Evolutionary conservation across 2,329 filamentous ascomycete genomes (phyloP).

Genomic region (Cadophora sp.): DNA sequence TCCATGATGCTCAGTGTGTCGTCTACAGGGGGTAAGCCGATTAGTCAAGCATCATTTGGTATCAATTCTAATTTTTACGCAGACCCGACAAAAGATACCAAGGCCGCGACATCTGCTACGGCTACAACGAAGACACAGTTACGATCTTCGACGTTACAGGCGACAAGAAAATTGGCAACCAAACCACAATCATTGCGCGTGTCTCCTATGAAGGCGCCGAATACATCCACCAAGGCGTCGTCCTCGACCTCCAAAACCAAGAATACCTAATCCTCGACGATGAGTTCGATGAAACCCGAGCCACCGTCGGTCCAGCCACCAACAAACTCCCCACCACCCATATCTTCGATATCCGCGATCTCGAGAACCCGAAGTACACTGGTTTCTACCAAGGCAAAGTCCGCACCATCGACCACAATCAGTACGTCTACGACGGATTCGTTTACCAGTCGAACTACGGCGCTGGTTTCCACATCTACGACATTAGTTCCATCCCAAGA

Average conservation of each 20-base stretch:
- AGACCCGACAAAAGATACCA: conserved; percentile 31
- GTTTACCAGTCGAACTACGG: conserved; percentile 58
- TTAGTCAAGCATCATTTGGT: neutral
- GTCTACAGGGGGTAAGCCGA: conserved; percentile 27
- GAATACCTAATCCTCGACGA: conserved; percentile 26
- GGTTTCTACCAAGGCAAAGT: conserved; percentile 50
- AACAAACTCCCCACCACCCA: conserved; percentile 56
- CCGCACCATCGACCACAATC: conserved; percentile 53
- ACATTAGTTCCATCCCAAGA: conserved; percentile 48
- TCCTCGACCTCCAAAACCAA: conserved; percentile 26
- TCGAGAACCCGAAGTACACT: conserved; percentile 50
- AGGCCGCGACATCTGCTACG: conserved; percentile 24
- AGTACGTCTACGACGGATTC: conserved; percentile 51
- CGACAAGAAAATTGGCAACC: conserved; percentile 36
- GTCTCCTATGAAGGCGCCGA: conserved; percentile 57
- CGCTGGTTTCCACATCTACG: conserved; percentile 49
- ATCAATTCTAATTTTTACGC: neutral
- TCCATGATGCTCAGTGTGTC: conserved; percentile 52
- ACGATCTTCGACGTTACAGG: conserved; percentile 52
- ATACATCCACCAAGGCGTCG: conserved; percentile 58
- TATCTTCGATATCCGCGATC: conserved; percentile 54
- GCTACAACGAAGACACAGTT: conserved; percentile 45
- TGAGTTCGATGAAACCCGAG: conserved; percentile 50
- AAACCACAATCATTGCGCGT: conserved; percentile 50
- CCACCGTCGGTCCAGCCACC: conserved; percentile 48